Evolutionary conservation across 805 yeast genomes (phyloP), one percentile per base, ranked within the genome.

Genomic region (Groenewaldozyma tartarivorans): DNA sequence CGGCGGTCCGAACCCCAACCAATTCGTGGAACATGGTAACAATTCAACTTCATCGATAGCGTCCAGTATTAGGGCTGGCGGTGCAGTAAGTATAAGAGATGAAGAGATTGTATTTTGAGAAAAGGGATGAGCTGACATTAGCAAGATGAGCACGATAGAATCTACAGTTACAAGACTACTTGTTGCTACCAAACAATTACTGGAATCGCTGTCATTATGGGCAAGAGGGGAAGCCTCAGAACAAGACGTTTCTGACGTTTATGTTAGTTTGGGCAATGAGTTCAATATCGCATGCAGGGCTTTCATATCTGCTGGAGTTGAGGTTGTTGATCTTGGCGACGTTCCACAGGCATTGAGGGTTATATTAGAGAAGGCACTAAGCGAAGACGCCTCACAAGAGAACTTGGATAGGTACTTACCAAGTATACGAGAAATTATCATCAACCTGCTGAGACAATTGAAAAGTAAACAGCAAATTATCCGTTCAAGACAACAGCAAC

Each of bases 141-240:
- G n/a, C n/a, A n/a, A 46, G 49, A 52, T 54, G 62, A 64, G 68
- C 45, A 75, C 88, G 6, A 79, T 81, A 39, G 95, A 85, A 55
- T 75, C 87, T 36, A 74, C 88, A 51, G 83, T 82, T 35, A 75
- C 94, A 16, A 63, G 86, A 45, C 68, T 90, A 20, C 68, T 92
- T 35, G 88, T 88, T 29, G 81, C 94, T 1, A 87, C 97, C 0
- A 90, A 90, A 53, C 87, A 84, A 43, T 67, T 90, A 9, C 66
- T 92, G n/a, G 95, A 85, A 52, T 72, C 84, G 15, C 64, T 92
- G 39, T 85, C 94, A 0, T 84, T 77, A 46, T 92, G 99, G 99
- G 88, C 97, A 1, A 70, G 75, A 46, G 76, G 75, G 18, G 69
- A 73, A n/a, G 87, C 85, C 4, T 71, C 79, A 19, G 97, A 88